Conservation (phyloP, 192 early-diverging fungal genomes). For the Backusella liffmaniae region DNA sequence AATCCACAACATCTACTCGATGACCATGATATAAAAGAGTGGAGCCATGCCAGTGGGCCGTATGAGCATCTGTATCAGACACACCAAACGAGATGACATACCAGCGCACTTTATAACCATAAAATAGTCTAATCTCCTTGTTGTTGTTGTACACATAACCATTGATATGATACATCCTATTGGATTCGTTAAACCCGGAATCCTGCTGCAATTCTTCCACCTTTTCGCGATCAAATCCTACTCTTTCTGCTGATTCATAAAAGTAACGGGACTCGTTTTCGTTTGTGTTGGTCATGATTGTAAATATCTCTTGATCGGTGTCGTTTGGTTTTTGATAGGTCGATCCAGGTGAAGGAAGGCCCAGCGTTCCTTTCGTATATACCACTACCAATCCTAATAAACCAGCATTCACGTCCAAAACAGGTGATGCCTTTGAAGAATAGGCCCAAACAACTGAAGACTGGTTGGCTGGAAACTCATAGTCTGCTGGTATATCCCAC, state of each 20-base stretch:
- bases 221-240: constrained; percentile 1
- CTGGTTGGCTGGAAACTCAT: constrained; percentile 24
- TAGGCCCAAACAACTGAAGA: constrained; percentile 39
- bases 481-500: constrained; percentile 31
- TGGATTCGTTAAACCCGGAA: constrained; percentile 35
- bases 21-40: constrained; percentile 37
- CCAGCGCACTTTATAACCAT: constrained; percentile 27
- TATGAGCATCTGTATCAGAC: constrained; percentile 23
- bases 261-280: constrained; percentile 26
- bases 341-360: constrained; percentile 10
- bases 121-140: constrained; percentile 19
- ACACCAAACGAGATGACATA: constrained; percentile 29
- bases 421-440: constrained; percentile 27
- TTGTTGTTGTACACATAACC: constrained; percentile 40
- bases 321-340: constrained; percentile 16
- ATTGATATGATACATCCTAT: constrained; percentile 41
- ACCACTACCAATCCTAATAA: constrained; percentile 37
- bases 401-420: constrained; percentile 36
- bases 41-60: constrained; percentile 43
- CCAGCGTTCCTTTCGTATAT: constrained; percentile 32
- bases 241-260: constrained; percentile 14
- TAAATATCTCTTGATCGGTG: constrained; percentile 34
- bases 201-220: constrained; percentile 7
- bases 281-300: constrained; percentile 36
- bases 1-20: constrained; percentile 44